Percentiles rank a stretch among this genome's conserved stretches.
These are phyloP conservation scores for Sextonia rubra DNA, from an alignment of 164 flowering plant genomes.

Conservation along the genomic window DNA sequence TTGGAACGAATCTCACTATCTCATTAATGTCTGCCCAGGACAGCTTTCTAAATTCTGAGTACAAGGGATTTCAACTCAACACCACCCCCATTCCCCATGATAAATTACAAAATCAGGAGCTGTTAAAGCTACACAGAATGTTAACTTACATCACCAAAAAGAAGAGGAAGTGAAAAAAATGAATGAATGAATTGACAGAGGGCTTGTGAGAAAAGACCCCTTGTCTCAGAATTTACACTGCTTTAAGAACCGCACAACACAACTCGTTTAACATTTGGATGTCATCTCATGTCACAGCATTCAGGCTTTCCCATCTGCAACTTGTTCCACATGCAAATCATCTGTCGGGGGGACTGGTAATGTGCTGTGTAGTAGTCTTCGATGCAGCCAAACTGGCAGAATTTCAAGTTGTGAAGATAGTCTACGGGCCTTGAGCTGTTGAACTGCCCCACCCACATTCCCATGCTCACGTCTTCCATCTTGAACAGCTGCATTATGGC, in stretches of 20 bases:
- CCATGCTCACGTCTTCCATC: constrained; percentile 91
- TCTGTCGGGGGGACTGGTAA: constrained; percentile 85
- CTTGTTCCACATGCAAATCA: constrained; percentile 82
- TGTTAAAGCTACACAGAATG: too few species aligned
- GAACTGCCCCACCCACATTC: constrained; percentile 87
- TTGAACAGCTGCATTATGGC: constrained; percentile 54
- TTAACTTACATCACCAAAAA: neutral
- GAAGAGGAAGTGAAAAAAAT: neutral
- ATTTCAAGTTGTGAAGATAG: constrained; percentile 57
- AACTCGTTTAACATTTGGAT: neutral
- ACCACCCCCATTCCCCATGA: too few species aligned
- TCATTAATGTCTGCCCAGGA: too few species aligned
- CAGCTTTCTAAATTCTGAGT: too few species aligned
- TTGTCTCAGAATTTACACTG: neutral
- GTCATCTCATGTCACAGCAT: constrained; percentile 78
- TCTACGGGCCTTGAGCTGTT: constrained; percentile 48
- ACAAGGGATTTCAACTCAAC: too few species aligned
- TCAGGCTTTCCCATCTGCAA: constrained; percentile 44
- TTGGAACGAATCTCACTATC: too few species aligned
- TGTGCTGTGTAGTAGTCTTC: constrained; percentile 71
- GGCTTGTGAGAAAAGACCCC: neutral
- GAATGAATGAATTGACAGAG: neutral
- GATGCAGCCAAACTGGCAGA: constrained; percentile 83
- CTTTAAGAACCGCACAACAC: neutral
- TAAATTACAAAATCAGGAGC: too few species aligned